Base-by-base conservation (phyloP, 192 early-diverging fungal genomes). In the Linnemannia elongata region DNA sequence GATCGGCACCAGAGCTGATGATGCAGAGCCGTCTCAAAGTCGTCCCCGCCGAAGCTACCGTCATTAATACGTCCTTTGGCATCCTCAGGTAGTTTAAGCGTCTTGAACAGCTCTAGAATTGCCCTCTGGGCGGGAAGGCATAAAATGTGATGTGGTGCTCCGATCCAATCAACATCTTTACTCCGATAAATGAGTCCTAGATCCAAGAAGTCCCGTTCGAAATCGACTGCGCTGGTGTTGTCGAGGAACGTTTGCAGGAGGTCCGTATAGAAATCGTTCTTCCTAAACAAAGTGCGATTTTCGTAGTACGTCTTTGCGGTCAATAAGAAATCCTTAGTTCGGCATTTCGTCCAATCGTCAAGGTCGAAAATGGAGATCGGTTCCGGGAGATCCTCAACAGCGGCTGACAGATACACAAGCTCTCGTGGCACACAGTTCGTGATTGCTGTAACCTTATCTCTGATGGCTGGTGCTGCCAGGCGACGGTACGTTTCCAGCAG, bases 381-480 rank as follows among this genome's bases (percentile, higher is more conserved):
- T 13, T 77, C 24, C 35, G 69, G 38, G 69, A 77, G 7, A 76
- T 77, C 27, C 24, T 79, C 33, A 38, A 78, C 66, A 38, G 47
- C 9, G 22, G 30, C 39, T 38, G 55, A 73, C 66, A 88, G 68
- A 33, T 72, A 17, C 24, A 83, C 74, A 44, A 80, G 81, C 74
- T 83, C 87, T 41, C 82, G 74, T 35, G 87, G 87, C 13, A 88
- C 81, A 73, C 77, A 74, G 71, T 88, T 88, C 38, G 81, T 83
- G 54, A 80, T 42, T 41, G 49, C 54, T 70, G 41, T 76, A 42
- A 71, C 81, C 74, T 79, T 47, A 41, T 75, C 8, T 55, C 30
- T 75, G 74, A 82, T 78, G 63, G 66, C 68, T 39, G 39, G 42
- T 39, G 2, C 15, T 4, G 44, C 45, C 68, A 87, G 70, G 41